Percentiles rank a stretch among this genome's conserved stretches.
Conservation (phyloP, 352 stramenopile genomes). For the Phytopythium montanum region DNA sequence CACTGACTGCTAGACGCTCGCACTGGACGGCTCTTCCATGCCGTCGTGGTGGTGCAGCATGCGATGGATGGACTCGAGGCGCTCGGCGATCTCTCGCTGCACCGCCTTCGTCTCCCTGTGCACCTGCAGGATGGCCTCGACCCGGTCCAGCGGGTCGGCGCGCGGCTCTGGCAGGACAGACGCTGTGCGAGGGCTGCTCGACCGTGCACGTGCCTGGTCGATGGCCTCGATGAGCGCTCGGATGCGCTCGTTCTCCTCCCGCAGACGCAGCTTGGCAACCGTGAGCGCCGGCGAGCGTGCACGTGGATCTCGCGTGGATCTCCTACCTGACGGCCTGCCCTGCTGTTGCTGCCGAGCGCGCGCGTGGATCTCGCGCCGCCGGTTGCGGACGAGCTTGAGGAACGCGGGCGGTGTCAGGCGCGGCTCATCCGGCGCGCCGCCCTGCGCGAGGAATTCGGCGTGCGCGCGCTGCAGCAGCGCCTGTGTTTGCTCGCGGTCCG, state of each 20-base stretch:
- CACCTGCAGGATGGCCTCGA: slow-evolving; percentile 50
- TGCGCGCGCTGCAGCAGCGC: slow-evolving; percentile 50
- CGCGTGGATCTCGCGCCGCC: slow-evolving; percentile 51
- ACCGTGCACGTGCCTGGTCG: slow-evolving; percentile 24
- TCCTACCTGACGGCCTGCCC: neutral
- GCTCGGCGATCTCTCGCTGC: slow-evolving; percentile 51
- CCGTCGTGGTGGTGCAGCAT: slow-evolving; percentile 35
- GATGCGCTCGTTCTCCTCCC: slow-evolving; percentile 55
- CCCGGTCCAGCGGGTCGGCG: slow-evolving; percentile 31
- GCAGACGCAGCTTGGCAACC: slow-evolving; percentile 39
- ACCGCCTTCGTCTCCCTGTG: slow-evolving; percentile 50
- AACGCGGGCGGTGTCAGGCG: slow-evolving; percentile 50
- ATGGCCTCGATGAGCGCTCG: slow-evolving; percentile 59
- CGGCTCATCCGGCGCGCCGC: slow-evolving; percentile 41
- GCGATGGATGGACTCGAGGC: slow-evolving; percentile 33
- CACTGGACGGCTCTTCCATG: slow-evolving; percentile 52
- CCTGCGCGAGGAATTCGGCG: slow-evolving; percentile 47
- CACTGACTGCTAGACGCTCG: slow-evolving; percentile 49
- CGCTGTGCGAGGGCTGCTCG: neutral
- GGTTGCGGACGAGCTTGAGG: slow-evolving; percentile 68
- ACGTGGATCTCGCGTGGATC: neutral
- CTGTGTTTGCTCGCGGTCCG: slow-evolving; percentile 45
- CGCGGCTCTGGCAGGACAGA: slow-evolving; percentile 14
- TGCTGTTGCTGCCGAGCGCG: slow-evolving; percentile 21
- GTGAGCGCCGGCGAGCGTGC: neutral